Base-by-base conservation (phyloP, 331 rosid species). In the Cucumis variabilis region DNA sequence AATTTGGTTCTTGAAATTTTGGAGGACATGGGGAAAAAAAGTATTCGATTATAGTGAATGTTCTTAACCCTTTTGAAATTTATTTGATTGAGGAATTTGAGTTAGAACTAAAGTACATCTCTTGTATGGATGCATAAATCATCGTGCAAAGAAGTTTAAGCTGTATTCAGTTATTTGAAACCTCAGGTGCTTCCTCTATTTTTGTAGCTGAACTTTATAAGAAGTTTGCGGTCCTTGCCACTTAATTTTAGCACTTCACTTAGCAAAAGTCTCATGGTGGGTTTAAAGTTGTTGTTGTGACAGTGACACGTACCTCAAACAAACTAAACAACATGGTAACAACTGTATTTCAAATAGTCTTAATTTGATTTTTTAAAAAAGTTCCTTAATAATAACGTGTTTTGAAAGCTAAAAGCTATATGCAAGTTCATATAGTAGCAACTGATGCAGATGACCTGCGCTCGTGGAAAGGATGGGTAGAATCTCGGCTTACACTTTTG, bases 391-490 rank as follows among this genome's bases (percentile, higher is more conserved):
- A 33, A 2, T 33, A 33, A 33, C 79, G 60, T 97, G 96, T 89
- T 96, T 97, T 84, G 98, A 97, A 93, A 93, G 93, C 20, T 97
- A 97, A 93, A 92, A 97, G 96, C 89, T 97, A 97, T 89, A 91
- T 97, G 88, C 96, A 97, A 91, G 99, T 97, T 71, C 98, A 96
- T 86, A 94, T 97, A 86, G 86, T 93, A 82, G 98, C 98, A 48
- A 92, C 93, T 58, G 96, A 97, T 86, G 86, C 93, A 30, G 98
- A 93, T 79, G 99, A 94, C 89, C 90, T 97, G 70, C 96, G 95
- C n/a, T 89, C 95, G 3, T 97, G 99, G 99, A 97, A 87, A 89
- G 99, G 99, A 84, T 97, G 99, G 99, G 98, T 97, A 76, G 99
- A 97, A 90, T 97, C 99, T 81, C 96, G 98, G 80, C 89, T 97